Percentiles rank a stretch among this genome's conserved stretches.
These are phyloP conservation scores for Emergomyces pasteurianus DNA, from an alignment of 2,329 filamentous ascomycete species.

Conservation along the genomic window DNA sequence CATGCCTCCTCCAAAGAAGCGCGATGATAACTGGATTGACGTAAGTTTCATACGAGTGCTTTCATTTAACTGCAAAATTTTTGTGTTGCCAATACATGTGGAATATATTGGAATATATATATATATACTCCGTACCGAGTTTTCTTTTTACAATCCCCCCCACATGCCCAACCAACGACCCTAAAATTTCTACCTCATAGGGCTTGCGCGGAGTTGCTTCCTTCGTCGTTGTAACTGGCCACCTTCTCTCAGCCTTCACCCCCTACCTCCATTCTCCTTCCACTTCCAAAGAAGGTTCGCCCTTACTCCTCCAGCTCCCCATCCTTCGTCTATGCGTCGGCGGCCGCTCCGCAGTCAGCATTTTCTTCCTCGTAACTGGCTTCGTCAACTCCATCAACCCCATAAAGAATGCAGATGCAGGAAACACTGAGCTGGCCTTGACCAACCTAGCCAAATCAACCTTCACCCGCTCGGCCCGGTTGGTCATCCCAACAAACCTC, in stretches of 20 bases:
- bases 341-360: constrained; percentile 15
- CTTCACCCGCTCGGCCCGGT: constrained; percentile 11
- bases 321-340: constrained; percentile 17
- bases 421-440: constrained; percentile 12
- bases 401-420: constrained; percentile 12
- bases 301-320: constrained; percentile 16
- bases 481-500: constrained; percentile 16
- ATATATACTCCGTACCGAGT: background rate
- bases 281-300: constrained; percentile 6
- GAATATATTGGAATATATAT: background rate
- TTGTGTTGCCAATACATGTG: background rate
- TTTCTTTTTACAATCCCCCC: background rate
- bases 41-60: constrained; percentile 3
- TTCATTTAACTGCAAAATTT: background rate
- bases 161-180: background rate
- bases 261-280: constrained; percentile 29
- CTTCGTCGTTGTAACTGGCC: constrained; percentile 31
- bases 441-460: constrained; percentile 11
- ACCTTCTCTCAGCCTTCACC: constrained; percentile 30
- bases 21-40: constrained; percentile 16
- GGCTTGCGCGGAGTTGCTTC: constrained; percentile 32
- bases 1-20: constrained; percentile 5
- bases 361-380: constrained; percentile 20
- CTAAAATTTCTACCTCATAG: constrained; percentile 11
- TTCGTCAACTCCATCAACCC: constrained; percentile 19